Evolutionary conservation across 306 rosid species (phyloP).

Genomic region (Erythrophleum fordii): DNA sequence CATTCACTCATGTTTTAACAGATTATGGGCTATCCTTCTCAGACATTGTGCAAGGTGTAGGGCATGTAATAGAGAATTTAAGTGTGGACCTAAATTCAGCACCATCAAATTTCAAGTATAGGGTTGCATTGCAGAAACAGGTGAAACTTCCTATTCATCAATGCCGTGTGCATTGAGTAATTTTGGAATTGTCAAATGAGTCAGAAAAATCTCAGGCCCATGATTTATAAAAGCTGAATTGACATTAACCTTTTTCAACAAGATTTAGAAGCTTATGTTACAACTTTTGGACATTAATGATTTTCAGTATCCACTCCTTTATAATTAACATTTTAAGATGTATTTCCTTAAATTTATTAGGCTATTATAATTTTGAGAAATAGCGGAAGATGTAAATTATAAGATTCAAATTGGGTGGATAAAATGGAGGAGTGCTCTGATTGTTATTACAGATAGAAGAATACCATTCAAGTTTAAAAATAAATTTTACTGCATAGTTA

Average conservation of each 20-base stretch:
- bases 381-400: no score
- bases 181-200: constrained; percentile 16
- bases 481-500: no score
- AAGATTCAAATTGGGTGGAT: no score
- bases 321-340: neutral
- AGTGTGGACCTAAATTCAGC: constrained; percentile 65
- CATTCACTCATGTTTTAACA: constrained; percentile 47
- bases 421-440: no score
- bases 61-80: constrained; percentile 71
- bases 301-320: neutral
- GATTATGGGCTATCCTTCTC: constrained; percentile 88
- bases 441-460: no score
- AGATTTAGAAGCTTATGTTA: constrained; percentile 10
- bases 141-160: constrained; percentile 52
- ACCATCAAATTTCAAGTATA: constrained; percentile 84
- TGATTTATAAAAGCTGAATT: neutral
- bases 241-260: neutral
- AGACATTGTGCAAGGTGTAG: constrained; percentile 76
- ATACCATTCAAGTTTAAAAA: no score
- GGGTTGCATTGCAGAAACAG: constrained; percentile 92
- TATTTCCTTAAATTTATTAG: neutral
- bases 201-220: constrained; percentile 9
- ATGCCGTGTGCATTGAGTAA: constrained; percentile 7
- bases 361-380: constrained; percentile 12
- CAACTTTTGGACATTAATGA: neutral